Evolutionary conservation across 306 rosid genomes (phyloP), one percentile per base, ranked within the genome.

Genomic region (Rosa persica): DNA sequence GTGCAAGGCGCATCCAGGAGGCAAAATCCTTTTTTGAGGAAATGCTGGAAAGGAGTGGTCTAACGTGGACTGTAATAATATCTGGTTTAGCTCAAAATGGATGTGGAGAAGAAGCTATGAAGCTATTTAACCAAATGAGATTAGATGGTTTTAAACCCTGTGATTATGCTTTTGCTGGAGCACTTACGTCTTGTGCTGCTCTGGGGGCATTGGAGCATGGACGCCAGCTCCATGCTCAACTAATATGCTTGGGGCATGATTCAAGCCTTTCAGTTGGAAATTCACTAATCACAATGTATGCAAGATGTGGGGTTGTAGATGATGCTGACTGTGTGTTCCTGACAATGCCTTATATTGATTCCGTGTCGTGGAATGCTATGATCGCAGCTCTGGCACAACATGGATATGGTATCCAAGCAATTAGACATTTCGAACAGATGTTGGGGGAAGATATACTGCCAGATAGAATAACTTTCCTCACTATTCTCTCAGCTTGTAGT

Each of bases 181-280:
- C 78, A 2, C 42, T 80, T 54, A 73, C 64, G 5, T 80, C 83
- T 16, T 80, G 83, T n/a, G 67, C 78, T 51, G 74, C 76, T 2
- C 78, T 80, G 8, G 83, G 83, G n/a, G 83, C 83, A 17, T 80
- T 80, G 60, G 67, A 73, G 83, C 73, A 80, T 39, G 83, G 83
- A 38, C 68, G 74, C 57, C 78, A 80, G 54, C 83, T 80, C n/a
- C 83, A 73, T 43, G 73, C 83, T 25, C 78, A 80, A 60, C 48
- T 80, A 64, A 72, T 73, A 20, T 12, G 44, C 27, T 80, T 73
- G 55, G 78, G 83, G 16, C 58, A 73, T 52, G 78, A 80, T 66
- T 49, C 83, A 67, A 80, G 78, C 68, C 78, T 80, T 47, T 80
- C 78, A 6, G 83, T 77, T 66, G 83, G 74, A 54, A 80, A 80